phyloP scores from a whole-genome alignment of 2,329 filamentous ascomycete genomes.

The Drechslerella dactyloides region DNA sequence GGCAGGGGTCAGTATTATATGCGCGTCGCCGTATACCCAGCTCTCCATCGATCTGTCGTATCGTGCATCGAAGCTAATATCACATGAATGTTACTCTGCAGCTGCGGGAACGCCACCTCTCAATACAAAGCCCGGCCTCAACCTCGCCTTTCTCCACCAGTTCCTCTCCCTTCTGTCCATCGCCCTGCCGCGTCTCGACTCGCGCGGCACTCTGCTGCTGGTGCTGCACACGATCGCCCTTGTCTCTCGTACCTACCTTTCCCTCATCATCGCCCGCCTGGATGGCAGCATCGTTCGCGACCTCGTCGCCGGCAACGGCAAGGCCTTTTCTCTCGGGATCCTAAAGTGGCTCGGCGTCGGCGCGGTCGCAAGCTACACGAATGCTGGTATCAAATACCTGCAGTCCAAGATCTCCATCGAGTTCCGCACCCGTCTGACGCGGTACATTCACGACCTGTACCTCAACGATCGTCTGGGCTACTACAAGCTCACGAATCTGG shows the following conservation, averaged over 20 bases:
- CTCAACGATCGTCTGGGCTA: slow-evolving; percentile 94
- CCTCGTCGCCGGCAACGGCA: slow-evolving; percentile 91
- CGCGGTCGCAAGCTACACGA: slow-evolving; percentile 92
- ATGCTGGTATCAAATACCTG: slow-evolving; percentile 94
- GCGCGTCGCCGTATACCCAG: background rate
- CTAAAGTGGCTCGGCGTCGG: slow-evolving; percentile 95
- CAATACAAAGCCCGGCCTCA: slow-evolving; percentile 90
- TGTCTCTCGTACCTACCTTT: slow-evolving; percentile 90
- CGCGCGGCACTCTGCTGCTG: slow-evolving; percentile 90
- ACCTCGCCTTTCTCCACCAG: slow-evolving; percentile 94
- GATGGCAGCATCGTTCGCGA: slow-evolving; percentile 97
- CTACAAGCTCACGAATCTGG: slow-evolving; percentile 90
- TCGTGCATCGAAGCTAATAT: slow-evolving; percentile 41
- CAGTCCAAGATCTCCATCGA: slow-evolving; percentile 98
- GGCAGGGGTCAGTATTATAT: slow-evolving; percentile 65
- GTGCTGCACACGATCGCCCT: slow-evolving; percentile 88
- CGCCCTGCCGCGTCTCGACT: slow-evolving; percentile 93
- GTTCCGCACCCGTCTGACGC: slow-evolving; percentile 89
- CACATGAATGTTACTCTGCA: slow-evolving; percentile 40
- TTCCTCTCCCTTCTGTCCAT: slow-evolving; percentile 96
- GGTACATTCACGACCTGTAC: slow-evolving; percentile 97
- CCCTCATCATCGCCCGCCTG: slow-evolving; percentile 85
- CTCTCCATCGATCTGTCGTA: slow-evolving; percentile 65
- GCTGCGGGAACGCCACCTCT: slow-evolving; percentile 76
- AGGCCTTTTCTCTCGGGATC: slow-evolving; percentile 84